phyloP scores from a whole-genome alignment of 2,329 filamentous ascomycete species.

The Fusarium multiceps region DNA sequence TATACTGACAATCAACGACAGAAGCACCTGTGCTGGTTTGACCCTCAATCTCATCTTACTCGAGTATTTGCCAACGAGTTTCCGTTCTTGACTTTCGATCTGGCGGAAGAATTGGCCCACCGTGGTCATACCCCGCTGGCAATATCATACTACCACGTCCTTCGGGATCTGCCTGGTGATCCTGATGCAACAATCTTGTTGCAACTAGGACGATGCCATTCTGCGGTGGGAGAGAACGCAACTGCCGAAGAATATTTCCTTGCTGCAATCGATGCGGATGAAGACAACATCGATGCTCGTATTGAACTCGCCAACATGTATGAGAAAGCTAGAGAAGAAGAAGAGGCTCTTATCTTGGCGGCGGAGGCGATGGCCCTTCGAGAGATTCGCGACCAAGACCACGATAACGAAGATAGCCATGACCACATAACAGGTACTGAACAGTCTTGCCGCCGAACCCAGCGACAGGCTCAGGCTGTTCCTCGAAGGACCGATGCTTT shows the following conservation, averaged over 20 bases:
- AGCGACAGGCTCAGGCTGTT: conserved; percentile 20
- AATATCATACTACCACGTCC: conserved; percentile 66
- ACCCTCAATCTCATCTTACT: conserved; percentile 66
- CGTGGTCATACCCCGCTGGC: conserved; percentile 53
- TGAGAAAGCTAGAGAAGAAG: conserved; percentile 76
- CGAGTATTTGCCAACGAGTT: conserved; percentile 70
- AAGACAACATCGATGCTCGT: conserved; percentile 78
- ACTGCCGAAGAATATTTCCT: conserved; percentile 84
- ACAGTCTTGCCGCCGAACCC: conserved; percentile 20
- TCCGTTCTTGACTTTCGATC: conserved; percentile 81
- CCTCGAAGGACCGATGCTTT: conserved; percentile 19
- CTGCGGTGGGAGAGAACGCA: conserved; percentile 69
- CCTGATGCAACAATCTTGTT: conserved; percentile 65
- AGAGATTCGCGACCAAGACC: conserved; percentile 55
- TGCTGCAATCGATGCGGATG: conserved; percentile 77
- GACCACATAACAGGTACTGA: background rate
- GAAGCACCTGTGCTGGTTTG: conserved; percentile 76
- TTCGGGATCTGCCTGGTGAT: conserved; percentile 60
- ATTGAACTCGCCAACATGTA: conserved; percentile 87
- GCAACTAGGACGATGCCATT: conserved; percentile 75
- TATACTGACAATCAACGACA: conserved; percentile 48
- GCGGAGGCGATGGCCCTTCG: conserved; percentile 78
- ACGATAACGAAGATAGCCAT: conserved; percentile 9
- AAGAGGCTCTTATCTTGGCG: conserved; percentile 81
- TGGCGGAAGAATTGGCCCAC: conserved; percentile 59